Evolutionary conservation across 2,329 filamentous ascomycete genomes (phyloP), one percentile per base, ranked within the genome.

Genomic region (Ophiostoma sp.): DNA sequence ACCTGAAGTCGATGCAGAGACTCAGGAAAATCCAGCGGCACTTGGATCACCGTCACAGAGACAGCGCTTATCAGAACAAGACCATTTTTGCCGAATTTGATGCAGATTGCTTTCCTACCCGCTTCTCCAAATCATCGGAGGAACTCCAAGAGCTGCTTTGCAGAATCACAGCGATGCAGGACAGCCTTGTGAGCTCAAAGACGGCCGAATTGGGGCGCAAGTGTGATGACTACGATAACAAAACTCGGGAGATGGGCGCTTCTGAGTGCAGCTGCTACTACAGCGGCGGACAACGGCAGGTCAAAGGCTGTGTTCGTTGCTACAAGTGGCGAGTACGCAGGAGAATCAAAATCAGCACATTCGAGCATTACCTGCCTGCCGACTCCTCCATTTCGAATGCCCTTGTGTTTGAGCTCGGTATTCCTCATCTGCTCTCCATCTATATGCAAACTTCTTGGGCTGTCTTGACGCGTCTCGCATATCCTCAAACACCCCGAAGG

Each of bases 21-120:
- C 77, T 89, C 0, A 77, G 79, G 1, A 65, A 70, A 0, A 77
- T 89, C 0, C 84, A 88, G 66, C 63, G 18, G 0, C 82, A 89
- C 69, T 74, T 89, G 2, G 66, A 74, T 0, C 16, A 68, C 0
- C 79, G 85, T 9, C 73, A 75, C 12, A 70, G 66, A 1, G 66
- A 67, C 0, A 75, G 73, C 36, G 14, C 68, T 0, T 68, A 71
- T 4, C 47, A 68, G 0, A 71, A 72, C 1, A 77, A 72, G 3
- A 84, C 79, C 0, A 83, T 88, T 0, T 81, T 88, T 18, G 78
- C 79, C n/a, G 76, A 76, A 42, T 80, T 79, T 0, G 67, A 69
- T 1, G 67, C 73, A 40, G 77, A 76, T 38, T 86, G 75, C 67
- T 80, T 87, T 65, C 81, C 83, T 0, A 77, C 78, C 0, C 73